Evolutionary conservation across 2,329 filamentous ascomycete genomes (phyloP), one percentile per base, ranked within the genome.

Genomic region (Venturia effusa): DNA sequence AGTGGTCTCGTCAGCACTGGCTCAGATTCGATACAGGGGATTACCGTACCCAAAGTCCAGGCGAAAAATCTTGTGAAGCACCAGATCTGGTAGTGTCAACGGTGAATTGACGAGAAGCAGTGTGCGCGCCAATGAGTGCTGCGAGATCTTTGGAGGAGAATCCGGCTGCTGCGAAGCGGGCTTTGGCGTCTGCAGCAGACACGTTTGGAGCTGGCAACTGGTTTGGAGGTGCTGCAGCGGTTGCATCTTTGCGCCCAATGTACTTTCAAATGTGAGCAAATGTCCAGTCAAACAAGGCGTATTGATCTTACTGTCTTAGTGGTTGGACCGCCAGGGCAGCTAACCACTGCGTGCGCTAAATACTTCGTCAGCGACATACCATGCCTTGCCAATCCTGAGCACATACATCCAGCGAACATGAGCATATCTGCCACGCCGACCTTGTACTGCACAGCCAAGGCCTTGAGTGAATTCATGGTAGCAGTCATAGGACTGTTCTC

Each of bases 121-220:
- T 78, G 70, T 85, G 83, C 0, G 83, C 81, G 63, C 83, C 83
- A 3, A 84, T 68, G 0, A 85, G 77, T 0, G 83, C 81, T 1
- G 80, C 78, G 3, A 84, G 76, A 61, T 83, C 82, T 34, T 71
- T 70, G 1, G 80, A 71, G 10, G 71, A 72, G 71, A 84, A 80
- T 2, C 80, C 81, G 71, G 83, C 83, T 66, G 76, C 75, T 37
- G 68, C 66, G 70, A 83, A 84, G 8, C 81, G 73, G 3, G 72
- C 67, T 62, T 83, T 75, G 45, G 83, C 72, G 15, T 70, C 72
- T 30, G 78, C 72, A 24, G 78, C 78, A 19, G 72, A 64, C 59
- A 74, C 73, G 54, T 74, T 72, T 0, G 75, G 73, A 40, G 73
- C 69, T 0, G 83, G 65, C 5, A 66, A 64, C 13, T 54, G 41